Evolutionary conservation across 2,329 filamentous ascomycete genomes (phyloP).

Genomic region (Paecilomyces formosus): DNA sequence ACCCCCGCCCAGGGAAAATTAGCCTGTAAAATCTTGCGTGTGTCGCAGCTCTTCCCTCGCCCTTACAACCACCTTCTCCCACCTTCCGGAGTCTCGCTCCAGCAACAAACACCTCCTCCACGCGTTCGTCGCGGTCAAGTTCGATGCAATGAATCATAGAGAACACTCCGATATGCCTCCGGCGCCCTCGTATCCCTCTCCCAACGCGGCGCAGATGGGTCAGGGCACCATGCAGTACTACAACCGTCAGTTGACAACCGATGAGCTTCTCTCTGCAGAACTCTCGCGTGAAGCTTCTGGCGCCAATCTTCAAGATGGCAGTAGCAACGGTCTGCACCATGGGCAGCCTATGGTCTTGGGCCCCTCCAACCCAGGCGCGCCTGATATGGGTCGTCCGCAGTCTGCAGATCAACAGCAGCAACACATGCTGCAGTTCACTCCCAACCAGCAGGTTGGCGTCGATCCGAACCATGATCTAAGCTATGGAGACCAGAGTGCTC

Average conservation of each 20-base stretch:
- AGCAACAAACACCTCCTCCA: slow-evolving; percentile 13
- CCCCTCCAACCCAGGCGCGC: slow-evolving; percentile 24
- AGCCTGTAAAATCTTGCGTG: slow-evolving; percentile 29
- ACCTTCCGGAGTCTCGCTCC: slow-evolving; percentile 25
- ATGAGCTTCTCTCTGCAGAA: slow-evolving; percentile 42
- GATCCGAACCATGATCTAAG: slow-evolving; percentile 41
- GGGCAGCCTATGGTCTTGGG: slow-evolving; percentile 32
- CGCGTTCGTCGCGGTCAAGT: slow-evolving; percentile 6
- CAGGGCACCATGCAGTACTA: slow-evolving; percentile 38
- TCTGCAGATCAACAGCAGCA: slow-evolving; percentile 33
- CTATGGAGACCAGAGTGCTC: slow-evolving; percentile 56
- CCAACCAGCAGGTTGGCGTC: slow-evolving; percentile 37
- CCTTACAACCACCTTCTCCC: slow-evolving; percentile 14
- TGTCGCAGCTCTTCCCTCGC: slow-evolving; percentile 18
- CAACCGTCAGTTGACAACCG: slow-evolving; percentile 38
- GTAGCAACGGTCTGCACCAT: slow-evolving; percentile 34
- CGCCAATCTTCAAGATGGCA: slow-evolving; percentile 34
- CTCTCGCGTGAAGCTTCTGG: slow-evolving; percentile 39
- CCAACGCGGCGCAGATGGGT: slow-evolving; percentile 36
- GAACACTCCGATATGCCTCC: slow-evolving; percentile 37
- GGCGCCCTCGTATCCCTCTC: slow-evolving; percentile 37
- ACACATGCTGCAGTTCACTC: slow-evolving; percentile 35
- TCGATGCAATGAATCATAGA: slow-evolving; percentile 30
- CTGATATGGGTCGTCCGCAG: slow-evolving; percentile 29
- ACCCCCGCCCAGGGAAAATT: slow-evolving; percentile 27